Percentiles rank a stretch among this genome's conserved stretches.
Conservation (phyloP, 2,329 filamentous ascomycete species). For the Aspergillus felis region DNA sequence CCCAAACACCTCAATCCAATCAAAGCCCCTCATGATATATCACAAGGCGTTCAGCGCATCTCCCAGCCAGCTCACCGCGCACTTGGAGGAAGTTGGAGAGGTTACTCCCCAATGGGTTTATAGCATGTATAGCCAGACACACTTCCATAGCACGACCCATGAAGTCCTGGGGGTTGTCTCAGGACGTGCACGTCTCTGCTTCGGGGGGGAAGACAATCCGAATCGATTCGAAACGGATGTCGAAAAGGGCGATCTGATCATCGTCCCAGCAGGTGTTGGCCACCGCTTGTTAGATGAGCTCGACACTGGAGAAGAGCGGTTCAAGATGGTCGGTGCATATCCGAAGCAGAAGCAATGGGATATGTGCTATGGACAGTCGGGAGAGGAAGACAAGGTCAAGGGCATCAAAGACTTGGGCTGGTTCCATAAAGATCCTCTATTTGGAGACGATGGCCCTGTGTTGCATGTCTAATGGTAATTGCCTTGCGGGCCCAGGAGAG, state of each 20-base stretch:
- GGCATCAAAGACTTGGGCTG: constrained; percentile 50
- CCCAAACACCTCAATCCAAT: constrained; percentile 63
- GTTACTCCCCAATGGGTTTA: constrained; percentile 64
- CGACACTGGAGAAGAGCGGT: constrained; percentile 41
- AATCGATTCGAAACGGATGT: constrained; percentile 54
- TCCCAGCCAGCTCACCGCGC: constrained; percentile 52
- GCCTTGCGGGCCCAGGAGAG: not conserved
- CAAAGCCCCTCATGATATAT: constrained; percentile 64
- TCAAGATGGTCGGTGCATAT: constrained; percentile 67
- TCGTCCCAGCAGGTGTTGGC: constrained; percentile 63
- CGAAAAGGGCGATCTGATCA: constrained; percentile 58
- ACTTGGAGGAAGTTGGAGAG: constrained; percentile 51
- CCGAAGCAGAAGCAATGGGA: constrained; percentile 58
- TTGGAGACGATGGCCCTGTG: constrained; percentile 53
- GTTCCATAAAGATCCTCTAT: constrained; percentile 60
- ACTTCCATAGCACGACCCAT: constrained; percentile 66
- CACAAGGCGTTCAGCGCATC: constrained; percentile 53
- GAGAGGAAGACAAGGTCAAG: constrained; percentile 52
- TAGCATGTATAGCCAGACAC: constrained; percentile 63
- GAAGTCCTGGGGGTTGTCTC: constrained; percentile 60
- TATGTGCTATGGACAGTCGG: constrained; percentile 65
- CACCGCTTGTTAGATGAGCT: constrained; percentile 60
- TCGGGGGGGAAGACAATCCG: constrained; percentile 62
- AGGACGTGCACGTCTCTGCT: constrained; percentile 60
- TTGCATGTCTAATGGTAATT: constrained; percentile 32